phyloP scores from a whole-genome alignment of 441 rosid species.

The Populus hybrid region DNA sequence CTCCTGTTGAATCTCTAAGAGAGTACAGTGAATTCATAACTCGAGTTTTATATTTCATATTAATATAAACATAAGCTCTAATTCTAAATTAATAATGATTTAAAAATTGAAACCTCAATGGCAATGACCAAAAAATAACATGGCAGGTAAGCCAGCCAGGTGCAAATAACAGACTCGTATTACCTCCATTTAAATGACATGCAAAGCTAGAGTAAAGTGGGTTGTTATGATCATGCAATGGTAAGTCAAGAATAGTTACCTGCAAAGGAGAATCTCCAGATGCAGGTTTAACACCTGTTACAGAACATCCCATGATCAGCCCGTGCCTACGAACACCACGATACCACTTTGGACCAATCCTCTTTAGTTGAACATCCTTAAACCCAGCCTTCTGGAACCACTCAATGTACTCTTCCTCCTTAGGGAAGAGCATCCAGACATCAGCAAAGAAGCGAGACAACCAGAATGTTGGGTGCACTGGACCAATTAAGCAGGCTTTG shows the following conservation, averaged over 20 bases:
- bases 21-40: background rate
- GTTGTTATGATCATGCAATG: background rate
- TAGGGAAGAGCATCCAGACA: conserved; percentile 98
- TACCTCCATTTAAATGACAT: background rate
- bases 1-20: background rate
- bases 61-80: background rate
- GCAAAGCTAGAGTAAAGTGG: background rate
- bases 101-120: background rate
- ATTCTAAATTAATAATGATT: background rate
- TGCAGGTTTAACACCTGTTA: conserved; percentile 87
- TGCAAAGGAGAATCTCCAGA: conserved; percentile 95
- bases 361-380: conserved; percentile 79
- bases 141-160: background rate
- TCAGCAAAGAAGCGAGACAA: conserved; percentile 95
- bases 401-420: conserved; percentile 97
- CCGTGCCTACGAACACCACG: conserved; percentile 97
- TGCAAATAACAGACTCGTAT: background rate
- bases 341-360: conserved; percentile 99
- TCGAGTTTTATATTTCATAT: background rate
- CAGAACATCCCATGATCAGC: conserved; percentile 96
- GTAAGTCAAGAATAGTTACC: conserved; percentile 43
- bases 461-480: conserved; percentile 95
- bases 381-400: conserved; percentile 94
- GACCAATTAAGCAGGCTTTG: conserved; percentile 93
- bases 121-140: background rate